phyloP scores from a whole-genome alignment of 1,284 basidiomycete species.

The Naganishia cerealis region DNA sequence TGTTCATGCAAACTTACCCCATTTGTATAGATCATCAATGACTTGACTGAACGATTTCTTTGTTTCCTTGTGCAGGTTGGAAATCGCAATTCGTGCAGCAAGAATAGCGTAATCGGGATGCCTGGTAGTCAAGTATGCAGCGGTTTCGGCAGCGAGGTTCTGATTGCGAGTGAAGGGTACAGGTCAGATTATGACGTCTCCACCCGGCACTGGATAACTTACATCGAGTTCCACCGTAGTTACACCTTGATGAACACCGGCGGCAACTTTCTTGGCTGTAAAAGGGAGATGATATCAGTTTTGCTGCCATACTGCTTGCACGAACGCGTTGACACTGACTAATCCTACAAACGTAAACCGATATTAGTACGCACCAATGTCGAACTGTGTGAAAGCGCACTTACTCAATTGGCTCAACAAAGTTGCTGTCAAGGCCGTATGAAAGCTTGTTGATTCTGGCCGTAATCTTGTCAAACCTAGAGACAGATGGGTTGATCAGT shows the following conservation, averaged over 20 bases:
- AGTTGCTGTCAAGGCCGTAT: slow-evolving; percentile 90
- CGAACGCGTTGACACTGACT: background rate
- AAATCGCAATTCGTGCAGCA: slow-evolving; percentile 96
- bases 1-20: slow-evolving; percentile 62
- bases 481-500: slow-evolving; percentile 22
- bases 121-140: slow-evolving; percentile 93
- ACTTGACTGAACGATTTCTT: slow-evolving; percentile 95
- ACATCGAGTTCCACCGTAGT: slow-evolving; percentile 97
- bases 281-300: slow-evolving; percentile 53
- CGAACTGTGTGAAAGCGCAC: slow-evolving; percentile 42
- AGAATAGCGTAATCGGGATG: slow-evolving; percentile 98
- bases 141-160: slow-evolving; percentile 94
- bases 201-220: slow-evolving; percentile 42
- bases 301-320: background rate
- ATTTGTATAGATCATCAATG: slow-evolving; percentile 84
- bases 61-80: slow-evolving; percentile 98
- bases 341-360: slow-evolving; percentile 1
- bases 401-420: slow-evolving; percentile 90
- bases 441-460: slow-evolving; percentile 91
- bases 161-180: slow-evolving; percentile 44
- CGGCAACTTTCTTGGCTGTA: slow-evolving; percentile 90
- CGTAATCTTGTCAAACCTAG: slow-evolving; percentile 65
- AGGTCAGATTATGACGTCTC: background rate
- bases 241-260: slow-evolving; percentile 91
- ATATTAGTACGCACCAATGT: background rate